Base-by-base conservation (phyloP, 2,329 filamentous ascomycete species). In the Aspergillus ochraceoroseus region DNA sequence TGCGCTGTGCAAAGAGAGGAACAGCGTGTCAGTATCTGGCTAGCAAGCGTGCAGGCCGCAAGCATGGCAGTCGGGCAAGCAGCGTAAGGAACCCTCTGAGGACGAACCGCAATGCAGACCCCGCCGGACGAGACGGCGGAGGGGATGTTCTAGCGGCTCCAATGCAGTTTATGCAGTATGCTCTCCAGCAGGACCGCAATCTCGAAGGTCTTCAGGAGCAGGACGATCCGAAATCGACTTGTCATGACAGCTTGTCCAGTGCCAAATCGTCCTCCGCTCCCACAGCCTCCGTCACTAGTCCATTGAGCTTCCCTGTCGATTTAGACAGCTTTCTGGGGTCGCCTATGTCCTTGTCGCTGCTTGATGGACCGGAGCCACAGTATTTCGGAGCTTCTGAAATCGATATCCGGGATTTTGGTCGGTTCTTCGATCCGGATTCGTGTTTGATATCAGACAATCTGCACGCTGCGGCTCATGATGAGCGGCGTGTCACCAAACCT, bases 21-120 rank as follows among this genome's bases (percentile, higher is more conserved):
- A 41, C 32, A 13, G 8, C 26, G 14, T 41, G 38, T 20, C 30
- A 36, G 26, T 41, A 41, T 19, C 31, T 35, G 7, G 38, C 32
- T 19, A 41, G 32, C 32, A 35, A 35, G 7, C 38, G 38, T 14
- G 38, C 32, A 14, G 38, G 38, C 5, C 38, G 38, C 26, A 41
- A 35, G 13, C 38, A 41, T 7, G 31, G 32, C 14, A 41, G 32
- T 31, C 32, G 32, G 19, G 18, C 38, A 17, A 20, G 31, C 19
- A 41, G 32, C 19, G 7, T 35, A n/a, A 32, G 15, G 15, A 19
- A n/a, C 9, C 22, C 14, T 39, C 11, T 19, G 11, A 39, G 19
- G 7, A 13, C 31, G 7, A 19, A 17, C 14, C 11, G 31, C 20
- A 20, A 13, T n/a, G 27, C 6, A 26, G 5, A 20, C 28, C 36